Evolutionary conservation across 2,329 filamentous ascomycete species (phyloP).

Genomic region (Macrophomina phaseolina): DNA sequence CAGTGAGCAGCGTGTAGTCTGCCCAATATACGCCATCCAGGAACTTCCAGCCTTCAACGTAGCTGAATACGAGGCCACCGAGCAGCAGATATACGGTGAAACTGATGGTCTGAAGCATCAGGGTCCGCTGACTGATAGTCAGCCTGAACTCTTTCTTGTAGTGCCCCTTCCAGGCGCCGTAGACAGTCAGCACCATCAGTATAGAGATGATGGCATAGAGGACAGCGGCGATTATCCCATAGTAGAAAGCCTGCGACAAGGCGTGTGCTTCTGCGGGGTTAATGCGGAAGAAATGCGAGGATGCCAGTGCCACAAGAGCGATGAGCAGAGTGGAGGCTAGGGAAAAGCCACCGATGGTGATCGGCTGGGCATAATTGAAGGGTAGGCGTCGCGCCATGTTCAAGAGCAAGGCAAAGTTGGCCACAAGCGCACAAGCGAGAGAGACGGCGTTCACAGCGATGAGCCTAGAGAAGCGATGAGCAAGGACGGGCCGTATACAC

Average conservation of each 20-base stretch:
- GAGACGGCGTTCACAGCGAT: constrained; percentile 63
- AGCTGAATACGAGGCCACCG: constrained; percentile 53
- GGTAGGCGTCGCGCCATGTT: constrained; percentile 64
- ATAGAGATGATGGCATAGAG: constrained; percentile 63
- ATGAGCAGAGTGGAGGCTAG: constrained; percentile 61
- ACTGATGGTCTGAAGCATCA: constrained; percentile 59
- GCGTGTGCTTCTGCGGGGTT: constrained; percentile 51
- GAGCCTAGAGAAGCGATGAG: constrained; percentile 44
- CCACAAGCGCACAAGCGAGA: constrained; percentile 58
- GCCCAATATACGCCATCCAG: constrained; percentile 63
- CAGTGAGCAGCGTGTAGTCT: constrained; percentile 61
- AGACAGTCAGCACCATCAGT: constrained; percentile 61
- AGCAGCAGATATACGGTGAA: constrained; percentile 57
- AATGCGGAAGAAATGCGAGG: constrained; percentile 51
- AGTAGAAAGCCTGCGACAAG: constrained; percentile 64
- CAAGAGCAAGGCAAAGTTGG: constrained; percentile 61
- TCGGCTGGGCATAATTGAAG: constrained; percentile 63
- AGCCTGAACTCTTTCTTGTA: constrained; percentile 63
- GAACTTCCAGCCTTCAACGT: constrained; percentile 60
- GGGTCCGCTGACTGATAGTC: constrained; percentile 61
- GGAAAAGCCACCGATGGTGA: constrained; percentile 66
- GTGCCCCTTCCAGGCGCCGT: constrained; percentile 59
- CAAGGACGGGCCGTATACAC: not conserved
- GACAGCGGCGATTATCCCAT: constrained; percentile 62
- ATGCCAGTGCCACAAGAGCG: constrained; percentile 56